Percentiles rank a stretch among this genome's conserved stretches.
These are phyloP conservation scores for Dryas alaskensis DNA, from an alignment of 306 rosid species.

Conservation along the genomic window DNA sequence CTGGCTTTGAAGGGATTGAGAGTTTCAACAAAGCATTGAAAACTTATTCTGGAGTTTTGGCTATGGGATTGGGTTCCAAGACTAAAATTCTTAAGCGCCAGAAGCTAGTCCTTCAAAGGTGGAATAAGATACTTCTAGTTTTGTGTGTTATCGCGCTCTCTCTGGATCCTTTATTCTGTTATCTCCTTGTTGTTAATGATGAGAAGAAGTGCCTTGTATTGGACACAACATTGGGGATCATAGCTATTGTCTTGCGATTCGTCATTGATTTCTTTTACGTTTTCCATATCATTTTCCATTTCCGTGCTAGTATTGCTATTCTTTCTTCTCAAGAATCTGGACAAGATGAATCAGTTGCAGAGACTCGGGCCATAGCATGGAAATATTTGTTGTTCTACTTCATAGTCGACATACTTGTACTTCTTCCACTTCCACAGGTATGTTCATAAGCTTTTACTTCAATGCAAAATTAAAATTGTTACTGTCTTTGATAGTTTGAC, in stretches of 20 bases:
- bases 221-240: slow-evolving; percentile 21
- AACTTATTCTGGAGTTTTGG: background rate
- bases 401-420: background rate
- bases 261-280: slow-evolving; percentile 24
- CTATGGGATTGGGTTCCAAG: background rate
- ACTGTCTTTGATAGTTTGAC: background rate
- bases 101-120: background rate
- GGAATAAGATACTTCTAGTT: slow-evolving; percentile 27
- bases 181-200: slow-evolving; percentile 29
- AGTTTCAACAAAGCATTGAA: background rate
- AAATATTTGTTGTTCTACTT: slow-evolving; percentile 2
- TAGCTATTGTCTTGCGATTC: slow-evolving; percentile 22
- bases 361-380: background rate
- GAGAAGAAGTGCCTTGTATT: slow-evolving; percentile 21
- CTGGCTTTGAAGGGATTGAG: background rate
- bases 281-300: slow-evolving; percentile 9
- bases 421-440: slow-evolving; percentile 35
- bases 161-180: slow-evolving; percentile 37
- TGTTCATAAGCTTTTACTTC: background rate
- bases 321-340: background rate
- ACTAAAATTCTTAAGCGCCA: background rate
- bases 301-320: background rate
- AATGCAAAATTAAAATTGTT: too few species aligned
- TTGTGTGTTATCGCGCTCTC: slow-evolving; percentile 28
- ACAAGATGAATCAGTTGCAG: background rate